A percentile compares a stretch with the other conserved stretches of the same genome.
phyloP scores from a whole-genome alignment of 192 early-diverging fungal genomes.

The Podochytrium sp. region DNA sequence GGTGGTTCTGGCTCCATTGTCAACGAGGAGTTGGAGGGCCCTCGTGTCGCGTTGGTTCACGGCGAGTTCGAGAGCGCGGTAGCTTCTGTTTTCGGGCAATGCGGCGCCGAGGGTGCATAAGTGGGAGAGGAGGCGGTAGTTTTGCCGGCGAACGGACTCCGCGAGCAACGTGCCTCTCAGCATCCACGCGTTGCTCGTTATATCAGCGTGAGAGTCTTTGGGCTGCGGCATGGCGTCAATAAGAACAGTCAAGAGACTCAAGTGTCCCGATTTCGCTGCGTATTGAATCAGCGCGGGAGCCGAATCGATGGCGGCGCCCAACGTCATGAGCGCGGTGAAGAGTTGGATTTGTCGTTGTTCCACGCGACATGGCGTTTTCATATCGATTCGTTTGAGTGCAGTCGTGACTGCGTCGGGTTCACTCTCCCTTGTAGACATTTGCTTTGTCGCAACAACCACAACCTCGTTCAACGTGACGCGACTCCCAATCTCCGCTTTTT shows the following conservation, averaged over 20 bases:
- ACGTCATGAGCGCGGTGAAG: background rate
- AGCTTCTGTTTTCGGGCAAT: background rate
- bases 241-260: slow-evolving; percentile 3
- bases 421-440: background rate
- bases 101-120: slow-evolving; percentile 17
- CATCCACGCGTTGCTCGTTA: background rate
- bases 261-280: slow-evolving; percentile 16
- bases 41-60: background rate
- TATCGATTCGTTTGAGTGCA: background rate
- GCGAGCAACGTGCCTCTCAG: slow-evolving; percentile 1
- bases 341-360: slow-evolving; percentile 5
- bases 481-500: slow-evolving; percentile 6
- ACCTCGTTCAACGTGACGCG: background rate
- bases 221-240: background rate
- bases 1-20: slow-evolving; percentile 9
- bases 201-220: slow-evolving; percentile 1
- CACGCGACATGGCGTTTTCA: background rate
- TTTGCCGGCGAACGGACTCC: slow-evolving; percentile 12
- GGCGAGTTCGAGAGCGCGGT: slow-evolving; percentile 4
- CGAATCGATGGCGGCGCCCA: background rate
- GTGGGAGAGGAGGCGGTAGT: slow-evolving; percentile 25
- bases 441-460: background rate
- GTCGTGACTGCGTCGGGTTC: background rate
- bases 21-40: slow-evolving; percentile 18
- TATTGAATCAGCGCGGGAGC: slow-evolving; percentile 9